Evolutionary conservation across 2,329 filamentous ascomycete genomes (phyloP).

Genomic region (Phaeosphaeriaceae sp.): DNA sequence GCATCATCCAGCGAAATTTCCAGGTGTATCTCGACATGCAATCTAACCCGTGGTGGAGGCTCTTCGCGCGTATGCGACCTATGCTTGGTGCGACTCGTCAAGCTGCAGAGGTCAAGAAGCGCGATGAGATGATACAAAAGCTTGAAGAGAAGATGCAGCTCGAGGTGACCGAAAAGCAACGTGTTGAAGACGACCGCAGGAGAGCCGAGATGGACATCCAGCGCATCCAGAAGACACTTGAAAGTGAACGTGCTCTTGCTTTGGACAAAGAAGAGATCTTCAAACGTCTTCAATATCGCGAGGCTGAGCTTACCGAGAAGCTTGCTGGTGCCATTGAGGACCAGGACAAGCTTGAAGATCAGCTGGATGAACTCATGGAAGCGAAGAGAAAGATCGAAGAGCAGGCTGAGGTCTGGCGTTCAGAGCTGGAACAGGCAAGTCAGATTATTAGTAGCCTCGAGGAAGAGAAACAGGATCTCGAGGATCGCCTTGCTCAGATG

Average conservation of each 20-base stretch:
- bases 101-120: slow-evolving; percentile 90
- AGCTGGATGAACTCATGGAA: slow-evolving; percentile 85
- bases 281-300: slow-evolving; percentile 90
- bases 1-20: slow-evolving; percentile 95
- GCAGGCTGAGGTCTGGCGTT: slow-evolving; percentile 78
- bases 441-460: slow-evolving; percentile 86
- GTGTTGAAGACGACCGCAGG: slow-evolving; percentile 88
- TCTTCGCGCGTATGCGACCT: slow-evolving; percentile 94
- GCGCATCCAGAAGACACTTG: slow-evolving; percentile 89
- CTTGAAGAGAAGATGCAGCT: slow-evolving; percentile 83
- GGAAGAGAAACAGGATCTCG: slow-evolving; percentile 80
- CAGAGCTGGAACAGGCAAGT: slow-evolving; percentile 90
- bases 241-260: slow-evolving; percentile 93
- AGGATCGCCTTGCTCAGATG: slow-evolving; percentile 70
- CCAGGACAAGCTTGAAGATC: slow-evolving; percentile 91
- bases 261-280: slow-evolving; percentile 99
- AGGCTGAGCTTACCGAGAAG: slow-evolving; percentile 91
- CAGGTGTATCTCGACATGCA: slow-evolving; percentile 88
- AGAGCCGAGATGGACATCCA: slow-evolving; percentile 87
- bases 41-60: slow-evolving; percentile 95
- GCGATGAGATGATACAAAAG: slow-evolving; percentile 90
- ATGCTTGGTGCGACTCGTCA: slow-evolving; percentile 90
- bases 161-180: slow-evolving; percentile 76
- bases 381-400: slow-evolving; percentile 90
- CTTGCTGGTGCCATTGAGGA: slow-evolving; percentile 90